Evolutionary conservation across 176 grass and related monocot genomes (phyloP), one percentile per base, ranked within the genome.

Genomic region (Triticum turgidum): DNA sequence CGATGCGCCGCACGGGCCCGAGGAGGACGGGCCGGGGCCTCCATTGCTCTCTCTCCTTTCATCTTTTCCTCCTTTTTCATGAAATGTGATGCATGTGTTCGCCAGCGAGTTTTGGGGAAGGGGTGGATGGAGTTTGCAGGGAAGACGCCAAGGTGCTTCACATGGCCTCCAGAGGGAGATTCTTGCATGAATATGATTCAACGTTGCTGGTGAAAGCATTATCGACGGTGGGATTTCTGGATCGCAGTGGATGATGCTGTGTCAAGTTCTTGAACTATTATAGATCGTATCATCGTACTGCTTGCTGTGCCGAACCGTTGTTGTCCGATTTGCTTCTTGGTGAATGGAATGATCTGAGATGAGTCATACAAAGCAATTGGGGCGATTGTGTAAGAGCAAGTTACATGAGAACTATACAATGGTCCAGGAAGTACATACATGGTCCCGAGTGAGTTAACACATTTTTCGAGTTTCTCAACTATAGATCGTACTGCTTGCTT

Each of bases 51-150:
- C 56, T 58, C 15, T 20, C 7, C 7, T 9, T 39, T 32, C 5
- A 11, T 32, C 17, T 32, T 7, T 34, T 7, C 2, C 9, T 33
- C 5, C 8, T 54, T 33, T 77, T 58, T 4, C 11, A 17, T 77
- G 29, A 81, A 49, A 66, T 81, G 79, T 12, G 21, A 21, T 45
- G 84, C 64, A 45, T 62, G 65, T 47, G 85, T 62, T 61, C 34
- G 85, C 12, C 69, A 22, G 25, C 45, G 25, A 8, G 34, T 61
- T 61, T 15, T 5, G 64, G 13, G 27, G 32, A 29, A 14, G 64
- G 62, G 24, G 62, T 1, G 12, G 12, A 15, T 29, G 64, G 12
- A 32, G 64, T 66, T 66, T 13, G 25, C 2, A 1, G 12, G 12
- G 4, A 66, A 30, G 25, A 32, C 12, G 64, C 64, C 64, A 29